phyloP scores from a whole-genome alignment of 352 stramenopile genomes.

The Pythium rhizo-oryzae region DNA sequence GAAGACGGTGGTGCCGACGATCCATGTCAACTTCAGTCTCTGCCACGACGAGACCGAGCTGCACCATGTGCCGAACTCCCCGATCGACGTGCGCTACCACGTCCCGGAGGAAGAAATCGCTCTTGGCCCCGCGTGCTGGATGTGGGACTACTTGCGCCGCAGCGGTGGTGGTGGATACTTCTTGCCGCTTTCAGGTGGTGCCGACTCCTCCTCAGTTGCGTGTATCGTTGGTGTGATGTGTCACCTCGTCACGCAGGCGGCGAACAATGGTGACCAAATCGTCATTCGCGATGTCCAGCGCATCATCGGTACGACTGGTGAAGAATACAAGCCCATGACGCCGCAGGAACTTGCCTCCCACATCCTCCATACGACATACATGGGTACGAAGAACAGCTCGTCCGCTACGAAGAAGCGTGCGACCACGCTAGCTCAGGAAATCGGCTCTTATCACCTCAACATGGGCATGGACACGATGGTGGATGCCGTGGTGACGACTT shows the following conservation, averaged over 20 bases:
- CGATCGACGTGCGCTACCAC: conserved; percentile 81
- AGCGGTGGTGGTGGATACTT: conserved; percentile 92
- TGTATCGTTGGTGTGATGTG: conserved; percentile 99
- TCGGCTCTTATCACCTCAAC: conserved; percentile 96
- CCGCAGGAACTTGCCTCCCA: conserved; percentile 91
- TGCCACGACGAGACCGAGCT: conserved; percentile 64
- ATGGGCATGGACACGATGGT: conserved; percentile 98
- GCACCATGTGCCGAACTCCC: conserved; percentile 27
- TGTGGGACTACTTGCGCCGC: conserved; percentile 98
- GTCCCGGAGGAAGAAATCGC: conserved; percentile 97
- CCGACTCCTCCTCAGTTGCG: conserved; percentile 96
- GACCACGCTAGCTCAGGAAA: conserved; percentile 85
- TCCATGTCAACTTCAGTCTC: conserved; percentile 78
- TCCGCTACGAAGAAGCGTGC: conserved; percentile 91
- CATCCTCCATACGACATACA: conserved; percentile 97
- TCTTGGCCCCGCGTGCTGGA: conserved; percentile 97
- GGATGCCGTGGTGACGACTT: conserved; percentile 80
- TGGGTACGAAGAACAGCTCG: conserved; percentile 97
- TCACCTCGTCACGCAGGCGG: conserved; percentile 90
- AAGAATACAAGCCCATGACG: conserved; percentile 63
- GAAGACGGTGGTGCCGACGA: conserved; percentile 65
- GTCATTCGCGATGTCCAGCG: conserved; percentile 88
- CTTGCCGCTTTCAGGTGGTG: conserved; percentile 96
- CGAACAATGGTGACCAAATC: conserved; percentile 73
- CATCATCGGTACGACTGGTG: conserved; percentile 62